phyloP scores from a whole-genome alignment of 1,284 basidiomycete genomes.

The Ceratobasidium sp. region DNA sequence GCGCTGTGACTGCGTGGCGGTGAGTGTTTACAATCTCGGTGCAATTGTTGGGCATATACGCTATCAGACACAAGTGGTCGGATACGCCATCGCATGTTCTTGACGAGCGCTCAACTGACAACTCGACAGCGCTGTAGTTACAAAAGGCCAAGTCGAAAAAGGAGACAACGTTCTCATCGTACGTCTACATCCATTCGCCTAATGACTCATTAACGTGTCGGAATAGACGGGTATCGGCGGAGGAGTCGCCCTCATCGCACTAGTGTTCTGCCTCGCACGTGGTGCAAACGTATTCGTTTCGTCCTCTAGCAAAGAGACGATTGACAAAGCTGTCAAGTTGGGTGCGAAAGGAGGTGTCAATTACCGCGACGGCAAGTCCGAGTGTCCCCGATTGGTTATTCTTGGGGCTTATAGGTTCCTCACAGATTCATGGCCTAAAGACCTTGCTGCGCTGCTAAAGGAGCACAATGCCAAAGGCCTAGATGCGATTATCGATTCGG shows the following conservation, averaged over 20 bases:
- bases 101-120: neutral
- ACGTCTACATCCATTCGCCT: slow-evolving; percentile 40
- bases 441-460: slow-evolving; percentile 61
- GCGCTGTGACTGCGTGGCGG: slow-evolving; percentile 84
- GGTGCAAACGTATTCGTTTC: slow-evolving; percentile 87
- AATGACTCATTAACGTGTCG: neutral
- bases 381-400: no score
- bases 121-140: slow-evolving; percentile 64
- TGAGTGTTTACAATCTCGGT: slow-evolving; percentile 48
- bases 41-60: no score
- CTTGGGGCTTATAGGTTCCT: no score
- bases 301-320: slow-evolving; percentile 72
- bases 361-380: slow-evolving; percentile 64
- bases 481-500: slow-evolving; percentile 81
- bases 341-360: slow-evolving; percentile 81
- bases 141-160: slow-evolving; percentile 67
- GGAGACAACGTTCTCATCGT: slow-evolving; percentile 78
- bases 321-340: slow-evolving; percentile 66
- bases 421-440: slow-evolving; percentile 69
- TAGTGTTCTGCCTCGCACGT: slow-evolving; percentile 78
- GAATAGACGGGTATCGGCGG: slow-evolving; percentile 51
- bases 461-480: slow-evolving; percentile 53
- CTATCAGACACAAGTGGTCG: neutral
- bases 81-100: neutral
- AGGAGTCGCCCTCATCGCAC: slow-evolving; percentile 78